A percentile compares a stretch with the other conserved stretches of the same genome.
Conservation (phyloP, 805 yeast species). For the Candida golubevii region DNA sequence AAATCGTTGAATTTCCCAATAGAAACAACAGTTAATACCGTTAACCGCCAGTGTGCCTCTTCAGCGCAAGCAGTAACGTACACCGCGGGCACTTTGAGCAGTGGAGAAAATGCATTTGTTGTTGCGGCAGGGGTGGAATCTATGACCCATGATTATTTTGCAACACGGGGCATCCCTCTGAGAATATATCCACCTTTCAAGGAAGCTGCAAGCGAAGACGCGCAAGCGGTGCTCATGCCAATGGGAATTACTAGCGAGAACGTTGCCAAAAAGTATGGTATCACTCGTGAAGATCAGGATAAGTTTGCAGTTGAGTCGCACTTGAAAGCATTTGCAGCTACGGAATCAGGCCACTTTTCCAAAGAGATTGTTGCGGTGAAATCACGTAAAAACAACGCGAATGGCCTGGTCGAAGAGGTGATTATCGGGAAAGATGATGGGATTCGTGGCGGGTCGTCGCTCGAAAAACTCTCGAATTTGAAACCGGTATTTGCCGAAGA, state of each 20-base stretch:
- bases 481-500: constrained; percentile 26
- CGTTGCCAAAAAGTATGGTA: constrained; percentile 21
- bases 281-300: constrained; percentile 24
- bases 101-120: constrained; percentile 29
- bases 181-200: constrained; percentile 24
- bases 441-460: constrained; percentile 22
- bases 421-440: constrained; percentile 27
- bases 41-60: constrained; percentile 38
- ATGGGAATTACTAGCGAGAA: constrained; percentile 30
- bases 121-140: constrained; percentile 43
- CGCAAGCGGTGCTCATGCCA: constrained; percentile 28
- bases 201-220: constrained; percentile 17
- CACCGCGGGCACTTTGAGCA: constrained; percentile 26
- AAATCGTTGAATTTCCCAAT: constrained; percentile 31
- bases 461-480: constrained; percentile 24
- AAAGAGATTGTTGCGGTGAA: constrained; percentile 19
- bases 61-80: constrained; percentile 36
- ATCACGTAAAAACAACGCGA: constrained; percentile 14
- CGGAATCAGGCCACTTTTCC: constrained; percentile 21
- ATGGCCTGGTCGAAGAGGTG: not conserved
- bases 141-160: constrained; percentile 38
- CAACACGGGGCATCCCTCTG: constrained; percentile 35
- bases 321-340: constrained; percentile 21
- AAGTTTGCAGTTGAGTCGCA: constrained; percentile 24
- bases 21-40: constrained; percentile 31